Base-by-base conservation (phyloP, 306 rosid species). In the Citrullus mucosospermus region DNA sequence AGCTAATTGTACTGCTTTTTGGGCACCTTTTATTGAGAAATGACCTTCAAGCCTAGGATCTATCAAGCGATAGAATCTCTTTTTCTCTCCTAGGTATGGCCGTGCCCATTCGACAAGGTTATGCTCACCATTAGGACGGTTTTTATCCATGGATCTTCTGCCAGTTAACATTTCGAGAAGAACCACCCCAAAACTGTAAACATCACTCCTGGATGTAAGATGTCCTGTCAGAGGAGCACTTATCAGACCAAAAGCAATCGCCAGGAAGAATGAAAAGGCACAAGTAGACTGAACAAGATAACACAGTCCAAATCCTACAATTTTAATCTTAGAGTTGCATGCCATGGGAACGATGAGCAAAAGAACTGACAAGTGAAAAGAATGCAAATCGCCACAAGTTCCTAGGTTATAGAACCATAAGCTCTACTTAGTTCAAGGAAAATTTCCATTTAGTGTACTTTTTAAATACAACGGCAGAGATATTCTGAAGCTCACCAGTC, bases 51-150 rank as follows among this genome's bases (percentile, higher is more conserved):
- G 88, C 68, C 98, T 91, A 59, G 97, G 98, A 84, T 94, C 98
- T 68, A 94, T 88, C 85, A 94, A 79, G 43, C 92, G 82, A 79
- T 94, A 92, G 91, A 94, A 94, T 81, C 91, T 90, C 82, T 88
- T 92, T 84, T 91, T 88, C 79, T 94, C 98, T 18, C 93, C 93
- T n/a, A 94, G 89, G 87, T 92, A 88, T 5, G 98, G 98, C 73
- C 98, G 90, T 79, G 98, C 97, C 98, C 98, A 94, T 82, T 92
- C 98, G 58, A 94, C 98, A 53, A 94, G 97, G 81, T 94, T 94
- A 78, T 94, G 98, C 61, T 94, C 97, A 8, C 98, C 98, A 15
- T 92, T 89, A 71, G 98, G 98, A 55, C 98, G 82, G 82, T 92
- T 88, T 86, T 94, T 94, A 83, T 94, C 98, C 98, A 94, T 94